These are phyloP conservation scores for Penicillium palitans DNA, from an alignment of 2,329 filamentous ascomycete genomes.

Conservation along the genomic window DNA sequence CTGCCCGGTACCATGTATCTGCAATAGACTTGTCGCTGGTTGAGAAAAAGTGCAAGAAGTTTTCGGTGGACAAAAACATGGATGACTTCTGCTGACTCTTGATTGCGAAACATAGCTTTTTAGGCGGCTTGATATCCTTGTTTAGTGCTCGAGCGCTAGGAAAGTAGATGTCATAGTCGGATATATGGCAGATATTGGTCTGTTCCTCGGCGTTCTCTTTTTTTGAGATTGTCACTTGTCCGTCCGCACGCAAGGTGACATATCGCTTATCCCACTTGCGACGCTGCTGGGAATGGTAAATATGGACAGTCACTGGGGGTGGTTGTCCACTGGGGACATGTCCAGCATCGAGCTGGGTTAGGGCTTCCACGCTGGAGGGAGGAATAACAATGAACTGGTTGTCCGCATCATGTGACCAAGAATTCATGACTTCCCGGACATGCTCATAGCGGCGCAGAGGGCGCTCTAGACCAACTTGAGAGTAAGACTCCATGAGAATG, in stretches of 20 bases:
- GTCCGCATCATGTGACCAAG: constrained; percentile 80
- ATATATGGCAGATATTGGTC: constrained; percentile 74
- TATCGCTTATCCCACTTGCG: constrained; percentile 88
- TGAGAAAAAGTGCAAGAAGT: constrained; percentile 90
- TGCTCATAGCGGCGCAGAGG: constrained; percentile 82
- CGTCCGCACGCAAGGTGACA: constrained; percentile 70
- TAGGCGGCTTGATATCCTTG: constrained; percentile 77
- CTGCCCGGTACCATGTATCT: constrained; percentile 65
- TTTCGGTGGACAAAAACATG: constrained; percentile 77
- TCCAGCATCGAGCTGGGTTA: constrained; percentile 58
- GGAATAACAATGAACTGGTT: constrained; percentile 71
- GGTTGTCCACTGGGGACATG: constrained; percentile 66
- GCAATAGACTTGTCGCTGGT: constrained; percentile 70
- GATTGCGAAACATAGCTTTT: constrained; percentile 80
- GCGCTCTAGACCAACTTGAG: constrained; percentile 73
- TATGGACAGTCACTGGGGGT: constrained; percentile 64
- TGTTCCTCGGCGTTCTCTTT: constrained; percentile 69
- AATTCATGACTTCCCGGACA: constrained; percentile 84
- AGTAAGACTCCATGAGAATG: constrained; percentile 76
- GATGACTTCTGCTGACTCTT: constrained; percentile 89
- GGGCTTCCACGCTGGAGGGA: constrained; percentile 53
- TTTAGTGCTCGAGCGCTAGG: constrained; percentile 67
- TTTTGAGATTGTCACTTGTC: constrained; percentile 71
- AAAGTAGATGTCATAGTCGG: constrained; percentile 88
- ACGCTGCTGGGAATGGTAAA: constrained; percentile 78